phyloP scores from a whole-genome alignment of 805 yeast genomes.

The Teunomyces kruisii region DNA sequence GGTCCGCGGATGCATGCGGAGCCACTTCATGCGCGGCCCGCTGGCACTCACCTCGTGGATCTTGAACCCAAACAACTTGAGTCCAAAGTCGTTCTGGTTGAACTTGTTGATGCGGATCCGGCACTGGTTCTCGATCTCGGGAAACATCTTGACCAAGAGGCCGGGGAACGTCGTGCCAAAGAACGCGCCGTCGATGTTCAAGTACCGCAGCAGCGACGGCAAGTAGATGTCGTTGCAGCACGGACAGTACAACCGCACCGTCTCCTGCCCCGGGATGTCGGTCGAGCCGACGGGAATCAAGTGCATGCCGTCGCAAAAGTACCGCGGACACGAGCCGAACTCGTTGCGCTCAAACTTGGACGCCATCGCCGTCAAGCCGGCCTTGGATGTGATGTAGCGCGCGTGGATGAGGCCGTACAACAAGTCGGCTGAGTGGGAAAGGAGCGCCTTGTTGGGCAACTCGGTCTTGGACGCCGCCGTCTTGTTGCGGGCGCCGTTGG shows the following conservation, averaged over 20 bases:
- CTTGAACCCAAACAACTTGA: conserved; percentile 85
- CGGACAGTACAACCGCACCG: conserved; percentile 91
- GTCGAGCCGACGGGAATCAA: conserved; percentile 88
- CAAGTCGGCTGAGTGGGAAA: conserved; percentile 89
- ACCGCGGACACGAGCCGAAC: conserved; percentile 91
- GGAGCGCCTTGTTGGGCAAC: conserved; percentile 67
- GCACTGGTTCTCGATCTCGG: conserved; percentile 83
- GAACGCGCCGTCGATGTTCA: conserved; percentile 92
- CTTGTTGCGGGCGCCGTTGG: conserved; percentile 15
- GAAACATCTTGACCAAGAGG: conserved; percentile 82
- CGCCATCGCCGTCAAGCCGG: conserved; percentile 89
- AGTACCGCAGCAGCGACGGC: conserved; percentile 82
- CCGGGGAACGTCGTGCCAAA: conserved; percentile 97
- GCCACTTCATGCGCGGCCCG: conserved; percentile 97
- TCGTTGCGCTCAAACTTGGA: conserved; percentile 85
- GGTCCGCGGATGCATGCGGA: conserved; percentile 72
- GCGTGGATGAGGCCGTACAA: conserved; percentile 94
- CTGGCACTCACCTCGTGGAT: conserved; percentile 69
- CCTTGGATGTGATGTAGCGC: conserved; percentile 82
- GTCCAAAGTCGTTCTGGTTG: conserved; percentile 57
- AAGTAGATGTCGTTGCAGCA: conserved; percentile 89
- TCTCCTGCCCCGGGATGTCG: conserved; percentile 88
- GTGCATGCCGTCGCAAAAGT: conserved; percentile 85
- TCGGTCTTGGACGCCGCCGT: conserved; percentile 44
- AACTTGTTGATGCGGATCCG: conserved; percentile 48